Conservation (phyloP, 352 stramenopile genomes). For the Phytopythium oedochilum region DNA sequence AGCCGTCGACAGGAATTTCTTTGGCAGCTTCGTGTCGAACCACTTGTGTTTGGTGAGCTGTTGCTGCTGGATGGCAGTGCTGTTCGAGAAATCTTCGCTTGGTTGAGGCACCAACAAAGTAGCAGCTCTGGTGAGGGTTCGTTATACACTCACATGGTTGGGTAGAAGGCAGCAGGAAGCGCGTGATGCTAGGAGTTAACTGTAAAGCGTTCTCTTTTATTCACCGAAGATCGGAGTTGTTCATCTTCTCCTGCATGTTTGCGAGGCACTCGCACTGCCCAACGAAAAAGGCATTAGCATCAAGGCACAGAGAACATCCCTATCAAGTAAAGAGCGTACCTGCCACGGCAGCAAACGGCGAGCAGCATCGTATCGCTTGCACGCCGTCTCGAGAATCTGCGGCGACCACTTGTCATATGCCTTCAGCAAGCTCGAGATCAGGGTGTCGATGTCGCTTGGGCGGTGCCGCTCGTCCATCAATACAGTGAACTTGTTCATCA, state of each 20-base stretch:
- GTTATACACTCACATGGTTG: not conserved
- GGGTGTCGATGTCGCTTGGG: conserved; percentile 42
- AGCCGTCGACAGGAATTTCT: too few species aligned
- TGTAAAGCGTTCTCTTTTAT: not conserved
- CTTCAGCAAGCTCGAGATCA: conserved; percentile 50
- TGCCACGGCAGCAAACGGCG: conserved; percentile 59
- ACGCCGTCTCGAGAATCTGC: conserved; percentile 39
- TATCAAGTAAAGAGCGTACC: conserved; percentile 17
- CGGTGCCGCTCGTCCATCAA: conserved; percentile 23
- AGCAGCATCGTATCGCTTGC: conserved; percentile 39
- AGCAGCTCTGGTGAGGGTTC: too few species aligned
- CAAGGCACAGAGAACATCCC: not conserved
- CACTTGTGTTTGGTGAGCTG: too few species aligned
- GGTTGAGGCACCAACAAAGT: too few species aligned
- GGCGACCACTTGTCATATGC: conserved; percentile 55
- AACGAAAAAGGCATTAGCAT: not conserved
- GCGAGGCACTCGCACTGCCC: conserved; percentile 46
- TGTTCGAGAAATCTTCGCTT: too few species aligned
- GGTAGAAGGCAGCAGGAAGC: not conserved
- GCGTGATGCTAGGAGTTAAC: not conserved
- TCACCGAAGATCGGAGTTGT: conserved; percentile 48
- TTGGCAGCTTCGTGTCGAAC: too few species aligned
- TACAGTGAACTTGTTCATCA: conserved; percentile 36
- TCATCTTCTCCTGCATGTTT: conserved; percentile 49
- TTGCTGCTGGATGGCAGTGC: too few species aligned